phyloP scores from a whole-genome alignment of 495 filamentous ascomycete genomes.

The Penicilliopsis zonata region DNA sequence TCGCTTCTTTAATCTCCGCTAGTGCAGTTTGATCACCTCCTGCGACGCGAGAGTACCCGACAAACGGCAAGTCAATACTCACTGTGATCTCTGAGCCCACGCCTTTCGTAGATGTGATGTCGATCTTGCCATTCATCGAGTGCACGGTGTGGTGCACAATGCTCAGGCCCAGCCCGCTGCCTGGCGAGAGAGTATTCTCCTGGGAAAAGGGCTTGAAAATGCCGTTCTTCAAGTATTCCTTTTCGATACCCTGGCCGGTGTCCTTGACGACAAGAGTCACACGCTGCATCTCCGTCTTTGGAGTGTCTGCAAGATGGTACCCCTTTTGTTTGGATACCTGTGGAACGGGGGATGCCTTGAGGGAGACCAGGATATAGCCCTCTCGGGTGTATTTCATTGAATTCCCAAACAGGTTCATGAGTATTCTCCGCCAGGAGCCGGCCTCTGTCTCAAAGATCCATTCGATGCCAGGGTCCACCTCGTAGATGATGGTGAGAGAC shows the following conservation, averaged over 20 bases:
- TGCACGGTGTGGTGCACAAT: slow-evolving; percentile 21
- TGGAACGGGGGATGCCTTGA: slow-evolving; percentile 13
- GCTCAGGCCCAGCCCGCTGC: slow-evolving; percentile 57
- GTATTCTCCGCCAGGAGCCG: slow-evolving; percentile 43
- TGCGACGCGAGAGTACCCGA: too few species aligned
- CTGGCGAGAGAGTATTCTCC: slow-evolving; percentile 49
- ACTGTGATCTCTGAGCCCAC: slow-evolving; percentile 46
- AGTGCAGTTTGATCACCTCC: too few species aligned
- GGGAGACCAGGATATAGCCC: slow-evolving; percentile 22
- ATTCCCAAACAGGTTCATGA: slow-evolving; percentile 37
- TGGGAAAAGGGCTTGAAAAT: slow-evolving; percentile 61
- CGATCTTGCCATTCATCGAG: slow-evolving; percentile 15
- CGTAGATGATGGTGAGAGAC: slow-evolving; percentile 38
- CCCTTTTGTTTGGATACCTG: background rate
- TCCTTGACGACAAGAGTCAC: slow-evolving; percentile 40
- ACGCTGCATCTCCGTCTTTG: too few species aligned
- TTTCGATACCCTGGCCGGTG: slow-evolving; percentile 54
- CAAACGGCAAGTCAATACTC: too few species aligned
- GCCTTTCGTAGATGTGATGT: slow-evolving; percentile 12
- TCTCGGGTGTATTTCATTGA: slow-evolving; percentile 31
- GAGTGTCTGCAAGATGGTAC: too few species aligned
- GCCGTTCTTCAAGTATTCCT: slow-evolving; percentile 39
- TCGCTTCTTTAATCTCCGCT: too few species aligned
- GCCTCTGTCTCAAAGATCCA: slow-evolving; percentile 48
- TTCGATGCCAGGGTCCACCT: slow-evolving; percentile 36